Evolutionary conservation across 2,329 filamentous ascomycete species (phyloP).

Genomic region (Lasiodiplodia sp.): DNA sequence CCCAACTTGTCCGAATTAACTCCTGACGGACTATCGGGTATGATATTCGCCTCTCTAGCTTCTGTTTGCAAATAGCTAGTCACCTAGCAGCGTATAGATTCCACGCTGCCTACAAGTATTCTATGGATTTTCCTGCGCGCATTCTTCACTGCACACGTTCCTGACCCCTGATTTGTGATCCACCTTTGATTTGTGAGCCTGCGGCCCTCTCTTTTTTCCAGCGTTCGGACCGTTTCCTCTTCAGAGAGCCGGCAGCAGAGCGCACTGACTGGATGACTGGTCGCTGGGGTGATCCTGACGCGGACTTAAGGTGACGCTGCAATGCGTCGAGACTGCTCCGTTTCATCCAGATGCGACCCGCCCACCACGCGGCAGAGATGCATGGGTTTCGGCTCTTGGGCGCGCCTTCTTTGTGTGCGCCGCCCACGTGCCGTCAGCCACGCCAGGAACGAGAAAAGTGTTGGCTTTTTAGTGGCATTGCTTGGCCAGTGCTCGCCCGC

Average conservation of each 20-base stretch:
- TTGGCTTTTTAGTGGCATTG: background rate
- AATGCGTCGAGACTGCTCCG: background rate
- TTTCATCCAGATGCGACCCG: conserved; percentile 3
- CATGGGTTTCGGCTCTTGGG: background rate
- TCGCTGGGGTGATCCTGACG: conserved; percentile 4
- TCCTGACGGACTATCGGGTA: background rate
- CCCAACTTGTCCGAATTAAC: background rate
- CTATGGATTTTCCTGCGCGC: no score
- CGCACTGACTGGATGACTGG: background rate
- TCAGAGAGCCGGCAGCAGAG: background rate
- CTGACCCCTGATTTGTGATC: background rate
- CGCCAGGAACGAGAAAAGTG: conserved; percentile 1
- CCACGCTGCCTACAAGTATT: no score
- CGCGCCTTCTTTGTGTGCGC: background rate
- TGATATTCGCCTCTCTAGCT: no score
- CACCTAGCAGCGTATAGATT: no score
- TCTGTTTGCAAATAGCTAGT: no score
- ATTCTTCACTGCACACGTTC: background rate
- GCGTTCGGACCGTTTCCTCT: background rate
- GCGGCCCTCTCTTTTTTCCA: background rate
- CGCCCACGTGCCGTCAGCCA: background rate
- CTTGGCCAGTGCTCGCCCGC: background rate
- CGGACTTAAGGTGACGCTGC: conserved; percentile 1
- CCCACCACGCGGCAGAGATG: background rate
- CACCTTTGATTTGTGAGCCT: background rate